Evolutionary conservation across 2,329 filamentous ascomycete species (phyloP).

Genomic region (Chaetomiaceae sp.): DNA sequence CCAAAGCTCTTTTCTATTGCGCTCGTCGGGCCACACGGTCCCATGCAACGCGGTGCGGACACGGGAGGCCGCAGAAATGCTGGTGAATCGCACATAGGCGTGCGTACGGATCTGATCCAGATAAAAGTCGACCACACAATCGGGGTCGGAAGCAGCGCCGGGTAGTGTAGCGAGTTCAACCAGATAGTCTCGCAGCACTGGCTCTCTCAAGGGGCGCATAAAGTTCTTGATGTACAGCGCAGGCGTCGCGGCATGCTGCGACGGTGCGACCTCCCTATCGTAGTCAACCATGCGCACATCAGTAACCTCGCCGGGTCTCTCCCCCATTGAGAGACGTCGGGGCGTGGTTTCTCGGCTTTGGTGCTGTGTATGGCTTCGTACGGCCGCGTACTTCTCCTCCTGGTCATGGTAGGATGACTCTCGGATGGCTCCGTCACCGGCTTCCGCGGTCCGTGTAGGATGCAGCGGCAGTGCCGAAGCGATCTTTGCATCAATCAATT

Average conservation of each 20-base stretch:
- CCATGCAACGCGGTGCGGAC: conserved; percentile 72
- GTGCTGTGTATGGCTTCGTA: background rate
- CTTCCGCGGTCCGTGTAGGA: background rate
- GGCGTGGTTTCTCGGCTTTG: background rate
- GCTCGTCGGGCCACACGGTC: conserved; percentile 79
- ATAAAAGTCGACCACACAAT: conserved; percentile 62
- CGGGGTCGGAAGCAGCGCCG: conserved; percentile 42
- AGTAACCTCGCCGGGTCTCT: background rate
- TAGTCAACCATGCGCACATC: conserved; percentile 10
- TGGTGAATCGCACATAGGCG: conserved; percentile 70
- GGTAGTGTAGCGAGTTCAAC: conserved; percentile 59
- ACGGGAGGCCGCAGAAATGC: conserved; percentile 63
- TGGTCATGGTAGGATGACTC: background rate
- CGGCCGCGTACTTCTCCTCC: background rate
- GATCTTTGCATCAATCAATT: background rate
- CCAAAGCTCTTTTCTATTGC: conserved; percentile 74
- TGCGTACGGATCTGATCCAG: conserved; percentile 84
- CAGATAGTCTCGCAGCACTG: conserved; percentile 62
- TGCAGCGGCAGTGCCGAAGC: background rate
- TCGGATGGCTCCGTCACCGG: background rate
- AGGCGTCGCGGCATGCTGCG: conserved; percentile 65
- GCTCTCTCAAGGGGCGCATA: conserved; percentile 74
- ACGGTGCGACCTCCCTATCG: conserved; percentile 38
- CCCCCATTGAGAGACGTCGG: background rate
- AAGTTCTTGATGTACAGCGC: conserved; percentile 86